Base-by-base conservation (phyloP, 2,329 filamentous ascomycete genomes). In the Fusarium tanahbumbuense region DNA sequence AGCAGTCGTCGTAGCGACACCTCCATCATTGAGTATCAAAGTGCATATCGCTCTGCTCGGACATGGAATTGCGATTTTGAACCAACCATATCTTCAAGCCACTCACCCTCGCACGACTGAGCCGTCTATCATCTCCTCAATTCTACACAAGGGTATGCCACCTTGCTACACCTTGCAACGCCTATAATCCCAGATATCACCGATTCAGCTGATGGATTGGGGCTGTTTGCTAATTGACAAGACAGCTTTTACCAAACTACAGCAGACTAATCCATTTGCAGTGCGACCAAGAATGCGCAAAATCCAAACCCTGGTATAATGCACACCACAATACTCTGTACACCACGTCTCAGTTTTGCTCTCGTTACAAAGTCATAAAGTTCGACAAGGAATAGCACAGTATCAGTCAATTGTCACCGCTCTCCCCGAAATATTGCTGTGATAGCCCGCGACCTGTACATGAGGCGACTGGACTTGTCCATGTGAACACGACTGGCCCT, bases 221-320 rank as follows among this genome's bases (percentile, higher is more conserved):
- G 69, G 67, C 57, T 63, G 56, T 40, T 68, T 58, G 47, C 40
- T 34, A 28, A 58, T 55, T 54, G 45, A 64, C 62, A 64, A 42
- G 55, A 56, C 53, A 61, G 46, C 59, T 70, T 62, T 57, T 60
- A 59, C 55, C 54, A 62, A 71, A 55, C 54, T 28, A 61, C 63
- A 68, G 57, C 48, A 52, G 47, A 40, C 71, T 67, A 70, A 65
- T 46, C 66, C 63, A 58, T 63, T 64, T 56, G 40, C 61, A 65
- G 63, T 71, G 71, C 75, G 73, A 75, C 69, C 64, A 67, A 71
- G 67, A 61, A 55, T 70, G 72, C 69, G 55, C 68, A 60, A 71
- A 76, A 70, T 72, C 66, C 23, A 70, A 67, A 75, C 72, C 63
- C 66, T 60, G 61, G 67, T 53, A 67, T 71, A 40, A 25, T 32